These are phyloP conservation scores for Gaertneriomyces semiglobifer DNA, from an alignment of 192 early-diverging fungal genomes.

Conservation along the genomic window DNA sequence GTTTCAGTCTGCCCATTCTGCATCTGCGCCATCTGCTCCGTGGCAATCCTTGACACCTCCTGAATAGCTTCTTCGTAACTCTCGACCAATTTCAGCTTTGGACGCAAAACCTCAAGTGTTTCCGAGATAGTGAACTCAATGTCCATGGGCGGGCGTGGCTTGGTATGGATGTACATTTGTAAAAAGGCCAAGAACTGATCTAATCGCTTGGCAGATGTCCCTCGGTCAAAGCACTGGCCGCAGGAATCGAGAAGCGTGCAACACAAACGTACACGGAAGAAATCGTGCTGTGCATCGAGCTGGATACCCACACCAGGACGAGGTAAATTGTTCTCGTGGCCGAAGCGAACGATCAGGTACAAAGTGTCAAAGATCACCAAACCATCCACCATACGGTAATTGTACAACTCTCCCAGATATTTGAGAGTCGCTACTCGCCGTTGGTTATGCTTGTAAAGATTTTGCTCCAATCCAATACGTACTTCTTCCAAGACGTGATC, in stretches of 20 bases:
- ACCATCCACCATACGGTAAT: slow-evolving; percentile 80
- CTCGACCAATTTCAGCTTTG: slow-evolving; percentile 55
- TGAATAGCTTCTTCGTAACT: slow-evolving; percentile 80
- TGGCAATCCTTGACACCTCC: slow-evolving; percentile 56
- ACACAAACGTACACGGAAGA: slow-evolving; percentile 85
- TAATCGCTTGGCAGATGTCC: slow-evolving; percentile 58
- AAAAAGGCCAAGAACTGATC: slow-evolving; percentile 77
- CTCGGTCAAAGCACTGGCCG: slow-evolving; percentile 75
- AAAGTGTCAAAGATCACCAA: slow-evolving; percentile 78
- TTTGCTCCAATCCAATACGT: slow-evolving; percentile 83
- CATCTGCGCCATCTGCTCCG: slow-evolving; percentile 46
- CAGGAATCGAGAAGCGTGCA: slow-evolving; percentile 86
- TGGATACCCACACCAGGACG: slow-evolving; percentile 50
- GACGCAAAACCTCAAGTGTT: slow-evolving; percentile 66
- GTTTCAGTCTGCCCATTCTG: slow-evolving; percentile 36
- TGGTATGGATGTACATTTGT: slow-evolving; percentile 83
- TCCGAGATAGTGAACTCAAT: slow-evolving; percentile 82
- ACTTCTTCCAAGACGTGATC: slow-evolving; percentile 84
- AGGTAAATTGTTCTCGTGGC: slow-evolving; percentile 69
- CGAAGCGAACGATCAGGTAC: slow-evolving; percentile 76
- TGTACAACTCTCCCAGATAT: slow-evolving; percentile 90
- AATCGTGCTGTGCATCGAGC: slow-evolving; percentile 80
- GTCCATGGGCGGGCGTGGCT: slow-evolving; percentile 79
- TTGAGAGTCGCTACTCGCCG: slow-evolving; percentile 73
- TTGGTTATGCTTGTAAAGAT: slow-evolving; percentile 92